Evolutionary conservation across 2,329 filamentous ascomycete genomes (phyloP), one percentile per base, ranked within the genome.

Genomic region (Xylaria sp.): DNA sequence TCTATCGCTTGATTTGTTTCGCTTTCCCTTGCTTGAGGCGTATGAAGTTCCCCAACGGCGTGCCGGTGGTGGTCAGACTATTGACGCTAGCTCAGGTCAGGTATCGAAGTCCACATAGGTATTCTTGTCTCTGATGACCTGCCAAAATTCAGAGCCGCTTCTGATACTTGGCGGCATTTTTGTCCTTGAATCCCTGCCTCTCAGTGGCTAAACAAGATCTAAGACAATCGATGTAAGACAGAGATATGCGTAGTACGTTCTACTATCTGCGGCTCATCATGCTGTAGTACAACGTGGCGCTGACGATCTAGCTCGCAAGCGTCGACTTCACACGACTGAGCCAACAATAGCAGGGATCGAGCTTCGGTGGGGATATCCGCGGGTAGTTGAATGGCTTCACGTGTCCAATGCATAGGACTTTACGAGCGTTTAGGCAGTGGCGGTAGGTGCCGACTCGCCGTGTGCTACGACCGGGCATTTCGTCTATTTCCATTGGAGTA

Each of bases 311-410:
- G 57, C 50, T 57, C 50, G 57, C 40, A 42, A 65, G 9, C 37
- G 35, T 50, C 37, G 40, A 25, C 47, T 53, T 50, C 54, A 35
- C 27, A 27, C 29, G 40, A 32, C 37, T 35, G 27, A 61, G 44
- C 40, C 16, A 44, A 21, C n/a, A 59, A 32, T 18, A 12, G 27
- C 58, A 60, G 51, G 65, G 37, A 54, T 65, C 51, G 62, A 65
- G 51, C 29, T 50, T 42, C 29, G 48, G 64, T 71, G 68, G 70
- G 69, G 70, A 71, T 64, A 64, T 70, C 70, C 70, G 70, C 50
- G 47, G 32, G 6, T 6, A 60, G 21, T 47, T 47, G 40, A 54
- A 9, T 64, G 32, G 42, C 50, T 48, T 60, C 40, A 40, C 47
- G 60, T 63, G 61, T 54, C 60, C 23, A 40, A 47, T 35, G 29